phyloP scores from a whole-genome alignment of 257 asterid genomes.

The Solanum virginianum region DNA sequence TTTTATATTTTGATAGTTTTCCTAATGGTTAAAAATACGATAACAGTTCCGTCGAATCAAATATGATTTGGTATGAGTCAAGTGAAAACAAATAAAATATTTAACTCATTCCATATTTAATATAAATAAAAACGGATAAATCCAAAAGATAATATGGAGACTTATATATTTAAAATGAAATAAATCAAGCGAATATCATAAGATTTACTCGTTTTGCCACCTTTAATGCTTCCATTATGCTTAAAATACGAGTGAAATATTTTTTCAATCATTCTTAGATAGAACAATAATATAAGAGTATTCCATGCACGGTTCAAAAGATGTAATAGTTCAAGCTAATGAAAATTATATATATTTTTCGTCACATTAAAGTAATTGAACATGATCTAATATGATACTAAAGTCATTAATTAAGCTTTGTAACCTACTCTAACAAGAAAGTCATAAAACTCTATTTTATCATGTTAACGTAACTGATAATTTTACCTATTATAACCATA shows the following conservation, averaged over 20 bases:
- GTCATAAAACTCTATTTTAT: not conserved
- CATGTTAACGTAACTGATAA: not conserved
- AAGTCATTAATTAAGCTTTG: not conserved
- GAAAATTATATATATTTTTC: not conserved
- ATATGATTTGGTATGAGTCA: too few relatives aligned
- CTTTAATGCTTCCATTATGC: not conserved
- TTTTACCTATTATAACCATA: not conserved
- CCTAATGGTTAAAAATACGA: not conserved
- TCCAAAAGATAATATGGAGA: too few relatives aligned
- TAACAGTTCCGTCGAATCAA: not conserved
- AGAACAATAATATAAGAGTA: not conserved
- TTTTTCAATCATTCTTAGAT: not conserved
- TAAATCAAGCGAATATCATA: too few relatives aligned
- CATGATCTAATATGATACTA: not conserved
- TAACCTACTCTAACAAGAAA: not conserved
- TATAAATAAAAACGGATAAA: too few relatives aligned
- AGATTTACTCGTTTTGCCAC: not conserved
- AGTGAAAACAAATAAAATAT: too few relatives aligned
- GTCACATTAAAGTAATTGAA: not conserved
- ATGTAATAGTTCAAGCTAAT: not conserved
- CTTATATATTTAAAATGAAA: too few relatives aligned
- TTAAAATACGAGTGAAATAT: not conserved
- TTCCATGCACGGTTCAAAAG: not conserved
- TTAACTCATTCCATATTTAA: too few relatives aligned
- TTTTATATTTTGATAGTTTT: not conserved